These are phyloP conservation scores for Hypericum androsaemum DNA, from an alignment of 345 rosid species.

Conservation along the genomic window DNA sequence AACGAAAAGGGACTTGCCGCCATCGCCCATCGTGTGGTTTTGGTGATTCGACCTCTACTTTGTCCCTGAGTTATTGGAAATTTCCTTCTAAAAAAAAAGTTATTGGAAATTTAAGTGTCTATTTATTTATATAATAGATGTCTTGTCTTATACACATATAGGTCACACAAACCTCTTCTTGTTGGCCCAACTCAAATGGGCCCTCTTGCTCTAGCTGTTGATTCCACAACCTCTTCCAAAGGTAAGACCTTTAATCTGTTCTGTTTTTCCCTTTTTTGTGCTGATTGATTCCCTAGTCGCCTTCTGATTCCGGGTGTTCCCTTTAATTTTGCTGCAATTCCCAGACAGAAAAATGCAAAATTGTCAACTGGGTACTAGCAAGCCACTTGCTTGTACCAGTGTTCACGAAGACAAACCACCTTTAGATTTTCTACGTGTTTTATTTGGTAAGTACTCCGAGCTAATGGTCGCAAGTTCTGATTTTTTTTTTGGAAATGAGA, in stretches of 20 bases:
- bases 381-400: conserved; percentile 54
- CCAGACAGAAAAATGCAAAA: conserved; percentile 26
- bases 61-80: too few relatives aligned
- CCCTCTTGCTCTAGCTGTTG: conserved; percentile 26
- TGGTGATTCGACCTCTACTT: too few relatives aligned
- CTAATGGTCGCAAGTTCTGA: too few relatives aligned
- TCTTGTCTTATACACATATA: too few relatives aligned
- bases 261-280: neutral
- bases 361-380: conserved; percentile 31
- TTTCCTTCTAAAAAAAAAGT: too few relatives aligned
- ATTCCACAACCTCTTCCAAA: conserved; percentile 19
- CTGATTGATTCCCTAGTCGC: neutral
- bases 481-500: too few relatives aligned
- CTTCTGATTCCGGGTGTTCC: neutral
- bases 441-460: conserved; percentile 36
- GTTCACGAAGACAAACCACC: conserved; percentile 43
- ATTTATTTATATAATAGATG: too few relatives aligned
- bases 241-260: neutral
- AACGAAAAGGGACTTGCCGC: too few relatives aligned
- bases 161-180: too few relatives aligned
- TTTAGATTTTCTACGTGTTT: conserved; percentile 56
- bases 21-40: too few relatives aligned
- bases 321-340: conserved; percentile 31
- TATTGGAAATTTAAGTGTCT: too few relatives aligned
- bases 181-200: conserved; percentile 13